These are phyloP conservation scores for Pythium phragmiticola DNA, from an alignment of 352 stramenopile genomes.

Conservation along the genomic window DNA sequence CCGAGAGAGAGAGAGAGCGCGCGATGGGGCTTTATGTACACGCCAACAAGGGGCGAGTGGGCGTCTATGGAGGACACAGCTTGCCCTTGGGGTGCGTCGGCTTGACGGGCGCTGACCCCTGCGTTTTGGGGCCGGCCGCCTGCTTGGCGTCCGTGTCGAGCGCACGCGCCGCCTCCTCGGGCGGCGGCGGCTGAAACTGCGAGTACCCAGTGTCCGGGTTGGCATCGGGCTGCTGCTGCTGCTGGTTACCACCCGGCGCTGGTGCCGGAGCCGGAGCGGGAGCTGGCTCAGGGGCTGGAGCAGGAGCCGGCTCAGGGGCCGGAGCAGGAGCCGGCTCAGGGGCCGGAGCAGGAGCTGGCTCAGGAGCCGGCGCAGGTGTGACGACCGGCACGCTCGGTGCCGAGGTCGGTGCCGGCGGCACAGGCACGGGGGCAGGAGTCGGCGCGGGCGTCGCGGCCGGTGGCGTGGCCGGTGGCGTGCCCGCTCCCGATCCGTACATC, in stretches of 20 bases:
- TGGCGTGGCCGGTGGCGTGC: conserved; percentile 3
- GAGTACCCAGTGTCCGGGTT: conserved; percentile 6
- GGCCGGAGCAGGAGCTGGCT: neutral
- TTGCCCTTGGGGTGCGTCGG: conserved; percentile 23
- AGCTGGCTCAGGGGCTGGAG: too few species aligned
- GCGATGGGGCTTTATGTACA: neutral
- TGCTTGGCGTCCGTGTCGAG: neutral
- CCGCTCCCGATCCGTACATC: conserved; percentile 21
- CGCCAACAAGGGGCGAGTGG: neutral
- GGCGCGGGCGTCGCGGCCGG: conserved; percentile 4
- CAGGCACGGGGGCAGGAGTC: conserved; percentile 3
- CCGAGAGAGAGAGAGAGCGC: too few species aligned
- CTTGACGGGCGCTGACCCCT: neutral
- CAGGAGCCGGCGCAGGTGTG: conserved; percentile 13
- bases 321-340: neutral
- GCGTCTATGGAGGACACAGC: conserved; percentile 18
- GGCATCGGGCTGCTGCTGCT: conserved; percentile 6
- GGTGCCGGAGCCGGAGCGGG: neutral
- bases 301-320: neutral
- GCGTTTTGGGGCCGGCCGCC: neutral
- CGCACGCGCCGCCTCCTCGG: neutral
- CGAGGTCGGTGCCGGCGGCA: conserved; percentile 1
- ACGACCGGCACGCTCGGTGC: conserved; percentile 4
- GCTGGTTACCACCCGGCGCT: neutral
- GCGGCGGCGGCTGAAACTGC: neutral